phyloP scores from a whole-genome alignment of 1,139 yeast species.

The Yamadazyma sp. region DNA sequence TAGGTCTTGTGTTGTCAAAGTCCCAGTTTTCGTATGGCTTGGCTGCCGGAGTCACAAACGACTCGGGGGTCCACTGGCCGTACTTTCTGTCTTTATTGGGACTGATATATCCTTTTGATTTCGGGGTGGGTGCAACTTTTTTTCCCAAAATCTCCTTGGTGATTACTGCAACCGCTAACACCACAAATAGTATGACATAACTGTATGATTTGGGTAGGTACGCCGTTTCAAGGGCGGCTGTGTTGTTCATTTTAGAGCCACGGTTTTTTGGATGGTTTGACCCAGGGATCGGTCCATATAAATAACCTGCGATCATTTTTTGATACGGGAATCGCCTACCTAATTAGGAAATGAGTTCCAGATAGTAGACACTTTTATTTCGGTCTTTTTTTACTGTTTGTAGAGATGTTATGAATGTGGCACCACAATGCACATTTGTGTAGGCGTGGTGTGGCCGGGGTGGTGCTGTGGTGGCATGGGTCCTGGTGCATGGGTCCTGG shows the following conservation, averaged over 20 bases:
- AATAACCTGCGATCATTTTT: conserved; percentile 1
- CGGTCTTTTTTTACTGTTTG: not conserved
- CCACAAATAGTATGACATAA: conserved; percentile 8
- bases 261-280: not conserved
- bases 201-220: conserved; percentile 7
- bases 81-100: conserved; percentile 14
- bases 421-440: not conserved
- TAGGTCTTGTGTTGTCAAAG: conserved; percentile 47
- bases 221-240: not conserved
- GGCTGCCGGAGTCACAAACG: conserved; percentile 51
- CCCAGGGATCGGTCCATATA: not conserved
- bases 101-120: not conserved
- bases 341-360: conserved; percentile 10
- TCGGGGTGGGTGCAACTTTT: not conserved
- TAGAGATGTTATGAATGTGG: not conserved
- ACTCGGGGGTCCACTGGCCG: conserved; percentile 56
- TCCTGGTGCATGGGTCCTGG: too few species aligned
- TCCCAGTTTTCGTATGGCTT: conserved; percentile 51
- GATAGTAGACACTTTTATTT: not conserved
- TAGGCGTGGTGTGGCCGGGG: too few species aligned
- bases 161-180: conserved; percentile 8
- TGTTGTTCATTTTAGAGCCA: not conserved
- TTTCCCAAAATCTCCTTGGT: conserved; percentile 5
- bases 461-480: too few species aligned
- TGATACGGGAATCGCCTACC: conserved; percentile 6